Evolutionary conservation across 169 alveolate genomes (phyloP).

Genomic region (Cystoisospora suis): DNA sequence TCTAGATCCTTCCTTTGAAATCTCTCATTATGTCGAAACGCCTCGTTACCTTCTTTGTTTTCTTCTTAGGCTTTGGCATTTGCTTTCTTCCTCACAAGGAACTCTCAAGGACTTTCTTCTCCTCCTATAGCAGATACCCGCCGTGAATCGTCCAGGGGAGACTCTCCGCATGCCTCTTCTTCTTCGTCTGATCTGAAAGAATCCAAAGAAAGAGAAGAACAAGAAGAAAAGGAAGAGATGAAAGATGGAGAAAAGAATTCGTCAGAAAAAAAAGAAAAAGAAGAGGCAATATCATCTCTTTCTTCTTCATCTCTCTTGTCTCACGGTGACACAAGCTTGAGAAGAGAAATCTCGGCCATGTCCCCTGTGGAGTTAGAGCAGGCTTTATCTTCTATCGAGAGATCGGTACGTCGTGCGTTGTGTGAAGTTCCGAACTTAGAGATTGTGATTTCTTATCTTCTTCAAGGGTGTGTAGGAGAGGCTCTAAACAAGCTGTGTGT

Average conservation of each 20-base stretch:
- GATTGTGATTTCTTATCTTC: slow-evolving; percentile 85
- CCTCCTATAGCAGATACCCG: slow-evolving; percentile 45
- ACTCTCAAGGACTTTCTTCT: slow-evolving; percentile 61
- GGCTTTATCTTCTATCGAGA: slow-evolving; percentile 76
- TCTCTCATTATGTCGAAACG: no score
- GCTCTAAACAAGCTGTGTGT: slow-evolving; percentile 86
- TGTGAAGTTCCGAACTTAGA: slow-evolving; percentile 94
- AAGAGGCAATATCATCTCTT: not conserved
- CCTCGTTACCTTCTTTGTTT: no score
- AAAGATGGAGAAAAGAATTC: not conserved
- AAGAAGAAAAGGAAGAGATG: no score
- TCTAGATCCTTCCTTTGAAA: not conserved
- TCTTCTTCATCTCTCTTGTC: not conserved
- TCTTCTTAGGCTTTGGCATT: slow-evolving; percentile 75
- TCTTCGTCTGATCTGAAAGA: no score
- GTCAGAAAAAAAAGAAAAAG: not conserved
- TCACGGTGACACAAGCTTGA: no score
- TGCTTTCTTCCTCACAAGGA: slow-evolving; percentile 76
- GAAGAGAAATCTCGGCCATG: no score
- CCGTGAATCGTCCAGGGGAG: not conserved
- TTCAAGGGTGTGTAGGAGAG: slow-evolving; percentile 77
- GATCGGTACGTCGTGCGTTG: slow-evolving; percentile 86
- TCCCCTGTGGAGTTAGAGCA: slow-evolving; percentile 20
- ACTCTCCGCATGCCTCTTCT: not conserved
- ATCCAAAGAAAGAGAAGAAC: no score